Evolutionary conservation across 2,329 filamentous ascomycete genomes (phyloP).

Genomic region (Sordariomycetes sp.): DNA sequence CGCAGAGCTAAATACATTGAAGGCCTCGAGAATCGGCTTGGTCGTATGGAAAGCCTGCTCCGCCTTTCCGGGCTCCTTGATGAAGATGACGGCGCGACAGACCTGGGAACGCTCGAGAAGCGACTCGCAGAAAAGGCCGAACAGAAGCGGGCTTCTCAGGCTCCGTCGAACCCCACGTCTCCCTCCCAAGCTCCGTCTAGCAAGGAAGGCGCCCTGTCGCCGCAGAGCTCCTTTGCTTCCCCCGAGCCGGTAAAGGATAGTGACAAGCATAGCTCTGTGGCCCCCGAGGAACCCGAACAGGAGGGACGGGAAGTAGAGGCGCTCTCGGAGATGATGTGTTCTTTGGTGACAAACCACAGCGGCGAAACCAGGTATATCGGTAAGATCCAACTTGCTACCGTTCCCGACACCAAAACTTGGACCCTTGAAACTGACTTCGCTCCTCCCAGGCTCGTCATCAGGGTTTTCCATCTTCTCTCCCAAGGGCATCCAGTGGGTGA

Average conservation of each 20-base stretch:
- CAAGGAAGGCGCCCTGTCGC: slow-evolving; percentile 29
- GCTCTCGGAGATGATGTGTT: slow-evolving; percentile 98
- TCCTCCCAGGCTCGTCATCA: slow-evolving; percentile 73
- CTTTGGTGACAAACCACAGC: slow-evolving; percentile 84
- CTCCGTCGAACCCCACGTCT: slow-evolving; percentile 38
- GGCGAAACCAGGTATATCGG: slow-evolving; percentile 95
- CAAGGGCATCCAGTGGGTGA: slow-evolving; percentile 97
- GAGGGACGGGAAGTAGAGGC: slow-evolving; percentile 68
- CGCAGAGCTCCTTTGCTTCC: slow-evolving; percentile 44
- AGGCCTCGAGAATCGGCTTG: slow-evolving; percentile 84
- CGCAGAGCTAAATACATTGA: slow-evolving; percentile 92
- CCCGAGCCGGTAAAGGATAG: slow-evolving; percentile 32
- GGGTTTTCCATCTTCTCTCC: slow-evolving; percentile 98
- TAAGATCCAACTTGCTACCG: slow-evolving; percentile 25
- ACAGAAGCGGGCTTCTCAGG: slow-evolving; percentile 30
- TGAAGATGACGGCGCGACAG: slow-evolving; percentile 75
- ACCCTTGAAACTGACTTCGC: not conserved
- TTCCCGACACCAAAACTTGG: not conserved
- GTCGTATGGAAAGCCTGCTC: slow-evolving; percentile 90
- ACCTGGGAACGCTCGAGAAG: slow-evolving; percentile 81
- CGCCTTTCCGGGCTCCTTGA: slow-evolving; percentile 76
- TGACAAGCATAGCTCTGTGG: slow-evolving; percentile 16
- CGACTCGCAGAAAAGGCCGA: slow-evolving; percentile 49
- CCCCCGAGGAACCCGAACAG: slow-evolving; percentile 23
- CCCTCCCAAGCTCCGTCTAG: slow-evolving; percentile 34